A percentile compares a stretch with the other conserved stretches of the same genome.
These are phyloP conservation scores for Colletotrichum sp. DNA, from an alignment of 2,329 filamentous ascomycete genomes.

Conservation along the genomic window DNA sequence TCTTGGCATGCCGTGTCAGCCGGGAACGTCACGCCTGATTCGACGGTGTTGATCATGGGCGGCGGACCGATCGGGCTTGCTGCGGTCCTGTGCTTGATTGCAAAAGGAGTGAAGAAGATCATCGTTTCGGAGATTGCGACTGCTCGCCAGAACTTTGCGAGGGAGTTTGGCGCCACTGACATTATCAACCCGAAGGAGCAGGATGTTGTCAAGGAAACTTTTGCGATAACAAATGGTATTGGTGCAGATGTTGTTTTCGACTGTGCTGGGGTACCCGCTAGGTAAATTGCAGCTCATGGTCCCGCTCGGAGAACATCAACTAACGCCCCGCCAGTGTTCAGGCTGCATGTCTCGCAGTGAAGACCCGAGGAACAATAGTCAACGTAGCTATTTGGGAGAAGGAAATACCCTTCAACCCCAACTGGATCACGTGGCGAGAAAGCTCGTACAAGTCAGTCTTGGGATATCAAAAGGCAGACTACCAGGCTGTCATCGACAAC, in stretches of 20 bases:
- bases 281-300: background rate
- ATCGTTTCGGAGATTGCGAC: slow-evolving; percentile 62
- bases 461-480: slow-evolving; percentile 24
- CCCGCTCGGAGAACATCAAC: fast-evolving
- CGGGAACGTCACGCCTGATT: slow-evolving; percentile 36
- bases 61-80: slow-evolving; percentile 68
- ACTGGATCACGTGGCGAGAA: slow-evolving; percentile 24
- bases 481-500: slow-evolving; percentile 27
- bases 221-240: slow-evolving; percentile 19
- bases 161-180: slow-evolving; percentile 53
- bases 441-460: slow-evolving; percentile 24
- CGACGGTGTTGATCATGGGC: slow-evolving; percentile 60
- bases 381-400: slow-evolving; percentile 31
- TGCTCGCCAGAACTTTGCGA: slow-evolving; percentile 54
- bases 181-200: slow-evolving; percentile 19
- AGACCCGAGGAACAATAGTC: slow-evolving; percentile 26
- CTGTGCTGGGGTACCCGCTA: slow-evolving; percentile 27
- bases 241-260: slow-evolving; percentile 26
- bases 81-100: slow-evolving; percentile 61
- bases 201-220: slow-evolving; percentile 21
- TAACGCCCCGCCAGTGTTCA: slow-evolving; percentile 9
- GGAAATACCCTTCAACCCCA: slow-evolving; percentile 23
- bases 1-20: slow-evolving; percentile 64
- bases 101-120: slow-evolving; percentile 56
- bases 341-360: slow-evolving; percentile 24